Evolutionary conservation across 495 filamentous ascomycete species (phyloP), one percentile per base, ranked within the genome.

Genomic region (Talaromyces wortmannii): DNA sequence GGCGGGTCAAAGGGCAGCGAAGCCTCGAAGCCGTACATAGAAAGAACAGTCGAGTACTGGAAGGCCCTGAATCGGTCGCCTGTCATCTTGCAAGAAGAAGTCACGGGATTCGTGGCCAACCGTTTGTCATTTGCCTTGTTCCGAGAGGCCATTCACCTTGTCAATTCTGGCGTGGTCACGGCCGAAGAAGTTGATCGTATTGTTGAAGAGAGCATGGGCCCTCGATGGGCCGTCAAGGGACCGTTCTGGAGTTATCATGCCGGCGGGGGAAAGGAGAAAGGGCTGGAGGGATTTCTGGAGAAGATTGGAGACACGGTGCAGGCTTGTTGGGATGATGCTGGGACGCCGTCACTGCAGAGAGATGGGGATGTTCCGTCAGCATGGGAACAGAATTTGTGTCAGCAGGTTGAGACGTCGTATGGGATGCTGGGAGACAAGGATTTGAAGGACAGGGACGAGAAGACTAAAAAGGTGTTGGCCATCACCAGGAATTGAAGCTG

Each of bases 201-300:
- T 47, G 59, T 78, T 48, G 70, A 68, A 64, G 66, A 70, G 17
- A 78, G 74, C 51, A 67, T 81, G 61, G 82, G 82, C 7, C 75
- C 80, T 0, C 57, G 81, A 50, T 84, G 82, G 82, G 73, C 77
- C 7, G 73, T 80, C 11, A 76, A 76, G 55, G 80, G 81, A 7
- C 74, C 80, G 7, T 84, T 85, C 63, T 80, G 78, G 60, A 81
- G 79, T 50, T 84, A 84, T 63, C 78, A 80, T 67, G 77, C 80
- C 44, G 82, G 81, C 15, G 82, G 82, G 43, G 81, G 82, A 12
- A 52, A 52, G 31, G 71, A 71, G 43, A 75, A 72, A 7, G 81
- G 79, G 3, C 68, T 84, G 61, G 61, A 67, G n/a, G 74, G 69
- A 4, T 83, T 84, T 58, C 70, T 83, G 56, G 65, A 75, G 45